Percentiles rank a stretch among this genome's conserved stretches.
Conservation (phyloP, 2,329 filamentous ascomycete species). For the Meredithiella fracta region DNA sequence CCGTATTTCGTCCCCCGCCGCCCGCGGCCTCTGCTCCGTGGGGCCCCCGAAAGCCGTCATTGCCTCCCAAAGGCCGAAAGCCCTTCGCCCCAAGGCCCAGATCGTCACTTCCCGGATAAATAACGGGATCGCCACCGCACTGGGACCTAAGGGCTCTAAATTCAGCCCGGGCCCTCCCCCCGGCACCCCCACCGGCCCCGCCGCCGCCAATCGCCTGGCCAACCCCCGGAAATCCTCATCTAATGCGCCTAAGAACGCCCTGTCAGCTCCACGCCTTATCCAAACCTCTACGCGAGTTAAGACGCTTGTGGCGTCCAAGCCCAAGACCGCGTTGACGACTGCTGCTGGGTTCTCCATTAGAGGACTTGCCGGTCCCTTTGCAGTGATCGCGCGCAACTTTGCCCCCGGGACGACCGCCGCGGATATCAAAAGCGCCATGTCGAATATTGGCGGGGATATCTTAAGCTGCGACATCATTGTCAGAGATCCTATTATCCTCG, state of each 20-base stretch:
- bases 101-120: constrained; percentile 8
- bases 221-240: background rate
- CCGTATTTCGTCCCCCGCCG: constrained; percentile 11
- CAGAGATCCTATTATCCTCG: constrained; percentile 53
- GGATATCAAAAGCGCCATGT: constrained; percentile 70
- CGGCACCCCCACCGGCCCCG: background rate
- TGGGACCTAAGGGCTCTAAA: constrained; percentile 10
- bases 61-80: background rate
- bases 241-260: background rate
- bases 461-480: constrained; percentile 51
- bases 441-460: constrained; percentile 54
- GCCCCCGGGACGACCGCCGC: constrained; percentile 65
- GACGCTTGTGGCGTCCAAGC: background rate
- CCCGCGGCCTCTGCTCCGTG: constrained; percentile 8
- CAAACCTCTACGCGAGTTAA: background rate
- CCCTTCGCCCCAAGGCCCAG: constrained; percentile 1
- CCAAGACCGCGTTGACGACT: background rate
- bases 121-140: constrained; percentile 6
- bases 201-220: background rate
- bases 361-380: constrained; percentile 55
- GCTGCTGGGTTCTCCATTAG: constrained; percentile 46
- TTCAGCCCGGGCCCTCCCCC: background rate
- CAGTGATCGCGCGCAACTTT: constrained; percentile 66
- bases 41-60: constrained; percentile 8
- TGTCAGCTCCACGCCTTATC: background rate